Evolutionary conservation across 371 early-diverging fungal genomes (phyloP).

Genomic region (Rhizomucor pusillus): DNA sequence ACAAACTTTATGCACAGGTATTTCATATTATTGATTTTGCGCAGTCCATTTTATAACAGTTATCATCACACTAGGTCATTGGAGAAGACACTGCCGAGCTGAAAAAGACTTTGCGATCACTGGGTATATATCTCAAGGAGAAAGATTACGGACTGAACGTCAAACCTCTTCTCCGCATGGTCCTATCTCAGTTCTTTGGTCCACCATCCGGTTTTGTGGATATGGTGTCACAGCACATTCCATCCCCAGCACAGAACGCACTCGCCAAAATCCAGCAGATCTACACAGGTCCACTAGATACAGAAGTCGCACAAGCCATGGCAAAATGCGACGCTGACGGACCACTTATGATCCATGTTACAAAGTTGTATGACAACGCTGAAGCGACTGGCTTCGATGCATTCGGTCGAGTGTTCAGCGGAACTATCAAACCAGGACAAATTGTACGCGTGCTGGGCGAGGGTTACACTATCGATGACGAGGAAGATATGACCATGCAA

Average conservation of each 20-base stretch:
- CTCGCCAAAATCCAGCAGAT: conserved; percentile 60
- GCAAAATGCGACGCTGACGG: conserved; percentile 83
- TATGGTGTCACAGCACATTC: conserved; percentile 79
- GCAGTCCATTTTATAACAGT: not conserved
- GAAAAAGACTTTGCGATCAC: conserved; percentile 65
- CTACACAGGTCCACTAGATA: conserved; percentile 78
- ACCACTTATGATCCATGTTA: conserved; percentile 89
- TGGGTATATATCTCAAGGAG: conserved; percentile 84
- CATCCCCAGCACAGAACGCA: conserved; percentile 83
- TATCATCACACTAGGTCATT: conserved; percentile 29
- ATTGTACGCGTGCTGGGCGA: conserved; percentile 90
- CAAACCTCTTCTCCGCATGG: conserved; percentile 78
- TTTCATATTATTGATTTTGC: not conserved
- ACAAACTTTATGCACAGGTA: conserved; percentile 90
- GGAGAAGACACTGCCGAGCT: conserved; percentile 73
- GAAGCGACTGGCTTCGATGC: conserved; percentile 84
- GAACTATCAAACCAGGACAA: conserved; percentile 78
- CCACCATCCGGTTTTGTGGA: conserved; percentile 84
- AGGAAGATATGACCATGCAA: conserved; percentile 92
- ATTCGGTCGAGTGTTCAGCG: conserved; percentile 92
- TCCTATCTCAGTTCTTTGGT: conserved; percentile 91
- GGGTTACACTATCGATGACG: conserved; percentile 87
- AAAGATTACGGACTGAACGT: conserved; percentile 77
- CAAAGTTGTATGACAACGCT: conserved; percentile 85
- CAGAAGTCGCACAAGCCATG: conserved; percentile 70